These are phyloP conservation scores for Neofusicoccum laricinum DNA, from an alignment of 2,329 filamentous ascomycete genomes.

Conservation along the genomic window DNA sequence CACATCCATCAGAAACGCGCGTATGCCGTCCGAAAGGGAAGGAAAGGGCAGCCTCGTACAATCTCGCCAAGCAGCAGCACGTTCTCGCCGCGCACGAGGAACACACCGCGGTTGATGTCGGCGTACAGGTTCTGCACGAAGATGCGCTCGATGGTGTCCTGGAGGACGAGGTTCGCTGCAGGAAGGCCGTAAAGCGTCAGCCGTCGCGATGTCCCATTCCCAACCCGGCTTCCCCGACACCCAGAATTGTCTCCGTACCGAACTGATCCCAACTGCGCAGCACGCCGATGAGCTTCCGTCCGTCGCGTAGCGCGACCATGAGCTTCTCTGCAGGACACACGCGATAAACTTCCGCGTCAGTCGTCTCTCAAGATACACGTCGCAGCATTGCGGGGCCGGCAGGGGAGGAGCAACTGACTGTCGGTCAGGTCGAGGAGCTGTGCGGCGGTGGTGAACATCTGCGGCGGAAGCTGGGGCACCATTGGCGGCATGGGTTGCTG, in stretches of 20 bases:
- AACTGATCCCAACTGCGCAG: constrained; percentile 97
- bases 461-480: constrained; percentile 71
- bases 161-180: constrained; percentile 82
- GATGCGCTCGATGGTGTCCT: constrained; percentile 86
- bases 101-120: constrained; percentile 81
- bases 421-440: constrained; percentile 95
- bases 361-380: background rate
- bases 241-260: too few relatives aligned
- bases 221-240: too few relatives aligned
- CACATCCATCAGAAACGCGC: too few relatives aligned
- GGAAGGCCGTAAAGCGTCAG: background rate
- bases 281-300: constrained; percentile 89
- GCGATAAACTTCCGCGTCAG: background rate
- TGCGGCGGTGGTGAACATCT: constrained; percentile 98
- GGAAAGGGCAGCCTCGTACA: constrained; percentile 33
- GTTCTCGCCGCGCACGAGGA: constrained; percentile 92
- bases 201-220: too few relatives aligned
- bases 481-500: constrained; percentile 30
- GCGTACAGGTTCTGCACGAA: constrained; percentile 75
- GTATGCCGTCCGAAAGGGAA: background rate
- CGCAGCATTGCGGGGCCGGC: background rate
- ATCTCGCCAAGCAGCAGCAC: constrained; percentile 95
- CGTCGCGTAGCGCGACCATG: constrained; percentile 85
- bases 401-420: constrained; percentile 60
- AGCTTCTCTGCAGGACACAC: constrained; percentile 72